Evolutionary conservation across 2,329 filamentous ascomycete genomes (phyloP).

Genomic region (Pseudohalonectria lignicola): DNA sequence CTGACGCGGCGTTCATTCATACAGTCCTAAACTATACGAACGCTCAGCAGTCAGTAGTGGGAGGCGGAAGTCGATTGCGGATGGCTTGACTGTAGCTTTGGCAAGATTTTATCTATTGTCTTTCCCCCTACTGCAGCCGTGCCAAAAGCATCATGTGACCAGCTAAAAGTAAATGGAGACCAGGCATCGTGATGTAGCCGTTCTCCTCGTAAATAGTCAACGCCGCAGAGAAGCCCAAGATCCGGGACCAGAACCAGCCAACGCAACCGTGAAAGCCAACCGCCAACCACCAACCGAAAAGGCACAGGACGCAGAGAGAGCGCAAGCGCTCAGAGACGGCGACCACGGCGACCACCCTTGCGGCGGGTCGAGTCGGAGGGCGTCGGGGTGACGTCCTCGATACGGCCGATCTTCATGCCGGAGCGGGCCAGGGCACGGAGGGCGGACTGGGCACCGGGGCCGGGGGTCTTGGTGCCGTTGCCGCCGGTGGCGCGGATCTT

Average conservation of each 20-base stretch:
- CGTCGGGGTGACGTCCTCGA: slow-evolving; percentile 98
- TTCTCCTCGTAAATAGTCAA: slow-evolving; percentile 66
- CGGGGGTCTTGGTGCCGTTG: slow-evolving; percentile 99
- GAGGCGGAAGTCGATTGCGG: too few relatives aligned
- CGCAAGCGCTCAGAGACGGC: slow-evolving; percentile 75
- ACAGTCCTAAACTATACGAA: too few relatives aligned
- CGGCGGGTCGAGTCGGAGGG: slow-evolving; percentile 98
- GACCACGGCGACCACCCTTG: slow-evolving; percentile 99
- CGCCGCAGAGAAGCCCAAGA: slow-evolving; percentile 39
- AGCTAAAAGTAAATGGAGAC: slow-evolving; percentile 45
- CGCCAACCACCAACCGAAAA: slow-evolving; percentile 15
- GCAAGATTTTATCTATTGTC: too few relatives aligned
- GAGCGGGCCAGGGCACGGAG: slow-evolving; percentile 97
- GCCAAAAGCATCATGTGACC: slow-evolving; percentile 35
- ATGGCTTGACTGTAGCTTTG: too few relatives aligned
- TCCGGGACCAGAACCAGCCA: slow-evolving; percentile 21
- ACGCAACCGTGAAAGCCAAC: slow-evolving; percentile 16
- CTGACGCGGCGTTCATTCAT: too few relatives aligned
- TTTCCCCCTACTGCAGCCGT: slow-evolving; percentile 22
- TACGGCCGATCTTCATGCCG: slow-evolving; percentile 99
- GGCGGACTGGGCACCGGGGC: slow-evolving; percentile 96
- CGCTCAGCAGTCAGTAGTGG: too few relatives aligned
- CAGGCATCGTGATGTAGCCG: slow-evolving; percentile 47
- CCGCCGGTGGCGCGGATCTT: slow-evolving; percentile 99
- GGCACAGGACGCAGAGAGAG: too few relatives aligned